Evolutionary conservation across 2,329 filamentous ascomycete species (phyloP).

Genomic region (Dactylellina sp.): DNA sequence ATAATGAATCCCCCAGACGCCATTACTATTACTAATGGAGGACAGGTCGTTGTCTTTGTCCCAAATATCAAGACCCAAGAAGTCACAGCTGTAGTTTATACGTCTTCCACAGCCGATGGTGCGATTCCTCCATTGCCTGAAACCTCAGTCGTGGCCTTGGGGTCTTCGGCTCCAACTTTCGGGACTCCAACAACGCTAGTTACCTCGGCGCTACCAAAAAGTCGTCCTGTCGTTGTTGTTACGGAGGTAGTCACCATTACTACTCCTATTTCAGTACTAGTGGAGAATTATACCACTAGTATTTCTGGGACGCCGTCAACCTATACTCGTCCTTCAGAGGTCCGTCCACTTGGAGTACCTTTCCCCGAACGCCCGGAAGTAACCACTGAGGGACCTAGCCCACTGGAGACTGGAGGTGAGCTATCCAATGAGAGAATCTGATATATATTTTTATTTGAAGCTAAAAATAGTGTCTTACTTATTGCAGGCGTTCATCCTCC

Average conservation of each 20-base stretch:
- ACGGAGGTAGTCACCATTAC: slow-evolving; percentile 31
- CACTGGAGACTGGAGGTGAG: slow-evolving; percentile 46
- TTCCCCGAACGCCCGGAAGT: slow-evolving; percentile 19
- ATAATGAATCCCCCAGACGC: slow-evolving; percentile 1
- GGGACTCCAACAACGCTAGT: slow-evolving; percentile 23
- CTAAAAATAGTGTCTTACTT: background rate
- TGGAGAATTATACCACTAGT: background rate
- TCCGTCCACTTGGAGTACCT: slow-evolving; percentile 2
- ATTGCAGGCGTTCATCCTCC: slow-evolving; percentile 37
- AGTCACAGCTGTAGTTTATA: background rate
- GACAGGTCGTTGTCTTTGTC: slow-evolving; percentile 25
- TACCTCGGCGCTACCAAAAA: slow-evolving; percentile 4
- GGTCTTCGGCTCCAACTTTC: background rate
- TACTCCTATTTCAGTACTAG: background rate
- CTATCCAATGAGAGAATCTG: background rate
- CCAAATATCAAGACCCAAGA: slow-evolving; percentile 19
- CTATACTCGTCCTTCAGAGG: slow-evolving; percentile 20
- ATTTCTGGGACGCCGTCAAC: background rate
- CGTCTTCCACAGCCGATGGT: background rate
- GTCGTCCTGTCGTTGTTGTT: slow-evolving; percentile 21
- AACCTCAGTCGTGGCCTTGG: background rate
- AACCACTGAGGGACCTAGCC: slow-evolving; percentile 23
- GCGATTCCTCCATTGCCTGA: background rate
- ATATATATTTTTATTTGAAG: background rate
- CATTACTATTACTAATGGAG: slow-evolving; percentile 26